phyloP scores from a whole-genome alignment of 202 grass and related monocot genomes.

The Carex sylvatica region DNA sequence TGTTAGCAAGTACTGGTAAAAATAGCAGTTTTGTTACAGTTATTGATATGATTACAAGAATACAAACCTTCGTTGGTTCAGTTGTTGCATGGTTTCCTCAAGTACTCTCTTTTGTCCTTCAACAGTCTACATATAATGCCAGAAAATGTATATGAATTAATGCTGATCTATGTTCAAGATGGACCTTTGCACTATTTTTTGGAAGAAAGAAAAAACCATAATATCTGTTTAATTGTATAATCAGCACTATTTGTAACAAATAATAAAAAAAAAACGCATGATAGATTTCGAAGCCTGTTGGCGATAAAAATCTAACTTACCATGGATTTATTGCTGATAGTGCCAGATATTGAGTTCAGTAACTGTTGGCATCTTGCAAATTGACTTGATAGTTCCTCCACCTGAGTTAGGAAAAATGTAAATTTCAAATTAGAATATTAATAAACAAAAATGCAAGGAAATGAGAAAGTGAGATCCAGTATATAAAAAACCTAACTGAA shows the following conservation, averaged over 20 bases:
- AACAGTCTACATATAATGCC: slow-evolving; percentile 33
- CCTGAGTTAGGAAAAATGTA: slow-evolving; percentile 36
- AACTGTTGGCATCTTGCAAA: slow-evolving; percentile 78
- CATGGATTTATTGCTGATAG: slow-evolving; percentile 64
- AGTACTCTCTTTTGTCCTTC: slow-evolving; percentile 44
- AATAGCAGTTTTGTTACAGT: not conserved
- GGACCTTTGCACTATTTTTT: not conserved
- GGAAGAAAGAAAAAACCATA: not conserved
- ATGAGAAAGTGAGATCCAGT: not conserved
- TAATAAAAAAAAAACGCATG: not conserved
- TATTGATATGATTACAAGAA: not conserved
- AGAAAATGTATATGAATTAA: not conserved
- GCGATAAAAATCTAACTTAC: slow-evolving; percentile 38
- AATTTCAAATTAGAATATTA: slow-evolving; percentile 18
- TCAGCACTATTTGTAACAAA: not conserved
- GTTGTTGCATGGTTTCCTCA: slow-evolving; percentile 43
- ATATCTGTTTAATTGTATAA: not conserved
- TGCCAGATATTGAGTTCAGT: slow-evolving; percentile 85
- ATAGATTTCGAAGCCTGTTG: not conserved
- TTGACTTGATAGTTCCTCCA: slow-evolving; percentile 76
- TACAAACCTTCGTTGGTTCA: slow-evolving; percentile 42
- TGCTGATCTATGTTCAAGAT: not conserved
- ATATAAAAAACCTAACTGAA: too few relatives aligned
- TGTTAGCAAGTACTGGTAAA: not conserved
- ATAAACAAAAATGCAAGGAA: not conserved